These are phyloP conservation scores for Nematocida parisii DNA, from an alignment of 371 early-diverging fungal genomes.

Conservation along the genomic window DNA sequence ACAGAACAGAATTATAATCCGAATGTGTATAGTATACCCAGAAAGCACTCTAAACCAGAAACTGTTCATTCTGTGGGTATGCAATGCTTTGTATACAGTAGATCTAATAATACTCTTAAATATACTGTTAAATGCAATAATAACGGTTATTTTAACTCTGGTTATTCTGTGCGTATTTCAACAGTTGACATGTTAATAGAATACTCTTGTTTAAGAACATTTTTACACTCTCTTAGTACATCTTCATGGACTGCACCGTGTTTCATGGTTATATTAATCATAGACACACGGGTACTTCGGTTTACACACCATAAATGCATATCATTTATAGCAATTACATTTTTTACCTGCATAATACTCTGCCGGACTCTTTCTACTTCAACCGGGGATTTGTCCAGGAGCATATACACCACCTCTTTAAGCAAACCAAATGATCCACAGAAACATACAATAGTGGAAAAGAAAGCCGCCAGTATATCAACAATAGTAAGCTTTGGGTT, in stretches of 20 bases:
- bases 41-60: no score
- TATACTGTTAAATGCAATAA: no score
- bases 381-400: constrained; percentile 41
- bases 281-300: not conserved
- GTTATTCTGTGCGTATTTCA: constrained; percentile 11
- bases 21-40: no score
- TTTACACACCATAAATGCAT: constrained; percentile 27
- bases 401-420: constrained; percentile 13
- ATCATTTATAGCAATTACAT: constrained; percentile 26
- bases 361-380: constrained; percentile 9
- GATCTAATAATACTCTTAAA: no score
- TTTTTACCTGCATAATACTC: not conserved
- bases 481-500: constrained; percentile 1
- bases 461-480: constrained; percentile 26
- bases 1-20: no score
- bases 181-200: constrained; percentile 1
- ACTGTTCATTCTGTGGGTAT: no score
- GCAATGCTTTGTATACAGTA: no score
- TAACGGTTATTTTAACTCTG: not conserved
- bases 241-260: constrained; percentile 6
- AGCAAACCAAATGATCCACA: constrained; percentile 38
- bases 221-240: constrained; percentile 13
- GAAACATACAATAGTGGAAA: constrained; percentile 28
- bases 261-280: constrained; percentile 19
- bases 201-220: constrained; percentile 16